Evolutionary conservation across 352 stramenopile species (phyloP).

Genomic region (Globisporangium heterothallicum): DNA sequence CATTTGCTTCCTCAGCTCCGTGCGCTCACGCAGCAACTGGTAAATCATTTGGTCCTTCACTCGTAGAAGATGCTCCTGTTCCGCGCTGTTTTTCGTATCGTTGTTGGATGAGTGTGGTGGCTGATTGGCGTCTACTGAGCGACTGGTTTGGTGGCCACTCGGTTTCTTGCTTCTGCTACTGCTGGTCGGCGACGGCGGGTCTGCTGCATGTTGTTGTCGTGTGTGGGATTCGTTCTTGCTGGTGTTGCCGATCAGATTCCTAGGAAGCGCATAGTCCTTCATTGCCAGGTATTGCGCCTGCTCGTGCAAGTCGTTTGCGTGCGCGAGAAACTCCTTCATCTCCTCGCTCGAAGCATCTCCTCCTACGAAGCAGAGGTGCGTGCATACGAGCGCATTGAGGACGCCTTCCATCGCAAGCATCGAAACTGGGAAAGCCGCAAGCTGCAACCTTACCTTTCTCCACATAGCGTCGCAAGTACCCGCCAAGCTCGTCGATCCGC

Average conservation of each 20-base stretch:
- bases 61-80: constrained; percentile 36
- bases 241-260: neutral
- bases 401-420: too few relatives aligned
- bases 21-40: constrained; percentile 64
- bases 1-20: constrained; percentile 44
- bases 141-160: neutral
- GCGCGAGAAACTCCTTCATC: constrained; percentile 41
- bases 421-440: too few relatives aligned
- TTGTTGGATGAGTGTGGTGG: neutral
- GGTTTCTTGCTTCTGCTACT: neutral
- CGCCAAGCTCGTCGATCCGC: constrained; percentile 42
- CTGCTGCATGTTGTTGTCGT: neutral
- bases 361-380: constrained; percentile 17
- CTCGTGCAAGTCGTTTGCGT: constrained; percentile 25
- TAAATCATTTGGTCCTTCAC: constrained; percentile 87
- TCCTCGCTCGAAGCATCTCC: constrained; percentile 25
- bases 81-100: neutral
- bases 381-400: neutral
- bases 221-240: neutral
- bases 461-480: constrained; percentile 30
- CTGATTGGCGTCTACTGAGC: neutral
- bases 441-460: constrained; percentile 34
- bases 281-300: constrained; percentile 46
- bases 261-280: constrained; percentile 28
- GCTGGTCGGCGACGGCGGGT: neutral